Conservation (phyloP, 2,329 filamentous ascomycete species). For the Tolypocladium amazonense region DNA sequence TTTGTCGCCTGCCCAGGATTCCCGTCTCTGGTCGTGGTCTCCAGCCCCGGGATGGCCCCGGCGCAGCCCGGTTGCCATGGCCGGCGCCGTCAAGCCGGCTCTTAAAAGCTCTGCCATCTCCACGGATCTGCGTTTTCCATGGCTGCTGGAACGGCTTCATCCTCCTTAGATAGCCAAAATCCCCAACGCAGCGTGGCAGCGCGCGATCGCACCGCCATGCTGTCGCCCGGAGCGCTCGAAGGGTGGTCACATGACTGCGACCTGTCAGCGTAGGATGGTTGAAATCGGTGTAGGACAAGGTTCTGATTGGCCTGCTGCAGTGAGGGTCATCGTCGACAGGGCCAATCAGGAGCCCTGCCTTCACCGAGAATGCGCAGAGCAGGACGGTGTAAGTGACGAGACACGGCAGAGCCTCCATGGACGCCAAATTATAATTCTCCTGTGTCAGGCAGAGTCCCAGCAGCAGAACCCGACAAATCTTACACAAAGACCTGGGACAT, state of each 20-base stretch:
- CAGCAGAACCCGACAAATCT: conserved; percentile 24
- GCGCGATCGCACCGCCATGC: neutral
- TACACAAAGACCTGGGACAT: conserved; percentile 27
- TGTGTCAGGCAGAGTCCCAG: conserved; percentile 24
- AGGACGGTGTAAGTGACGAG: conserved; percentile 27
- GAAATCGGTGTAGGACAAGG: conserved; percentile 20
- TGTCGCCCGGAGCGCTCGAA: neutral
- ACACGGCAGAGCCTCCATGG: conserved; percentile 21
- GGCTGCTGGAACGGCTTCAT: neutral
- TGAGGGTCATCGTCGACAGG: conserved; percentile 7
- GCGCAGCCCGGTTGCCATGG: neutral
- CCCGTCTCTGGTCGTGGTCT: neutral
- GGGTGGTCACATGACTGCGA: conserved; percentile 11
- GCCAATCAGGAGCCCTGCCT: conserved; percentile 18
- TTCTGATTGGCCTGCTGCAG: conserved; percentile 15
- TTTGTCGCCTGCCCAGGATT: neutral
- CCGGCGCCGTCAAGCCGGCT: neutral
- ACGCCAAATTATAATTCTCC: conserved; percentile 28
- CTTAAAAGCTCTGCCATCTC: neutral
- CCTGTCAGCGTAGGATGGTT: conserved; percentile 6
- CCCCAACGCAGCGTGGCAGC: neutral
- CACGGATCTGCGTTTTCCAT: neutral
- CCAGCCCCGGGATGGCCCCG: neutral
- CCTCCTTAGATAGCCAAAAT: neutral
- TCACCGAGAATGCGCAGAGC: conserved; percentile 20